These are phyloP conservation scores for Lagenaria siceraria DNA, from an alignment of 306 rosid species.

Conservation along the genomic window DNA sequence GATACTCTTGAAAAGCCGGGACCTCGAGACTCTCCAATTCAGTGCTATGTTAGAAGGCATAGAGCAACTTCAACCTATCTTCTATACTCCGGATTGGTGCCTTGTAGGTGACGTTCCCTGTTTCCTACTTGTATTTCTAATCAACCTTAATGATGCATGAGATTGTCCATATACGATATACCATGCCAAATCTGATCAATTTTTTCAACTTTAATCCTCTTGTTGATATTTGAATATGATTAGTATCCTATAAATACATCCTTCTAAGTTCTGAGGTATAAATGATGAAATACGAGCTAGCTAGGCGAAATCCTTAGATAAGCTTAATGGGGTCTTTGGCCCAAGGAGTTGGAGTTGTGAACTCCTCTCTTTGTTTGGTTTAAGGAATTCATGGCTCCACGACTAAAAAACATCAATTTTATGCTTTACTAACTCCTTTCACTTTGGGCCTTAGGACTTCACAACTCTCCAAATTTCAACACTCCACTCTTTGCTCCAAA, in stretches of 20 bases:
- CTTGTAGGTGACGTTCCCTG: slow-evolving; percentile 43
- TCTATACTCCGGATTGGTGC: slow-evolving; percentile 55
- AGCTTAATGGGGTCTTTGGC: neutral
- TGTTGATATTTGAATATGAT: neutral
- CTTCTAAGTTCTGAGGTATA: neutral
- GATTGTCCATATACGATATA: neutral
- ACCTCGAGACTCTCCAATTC: slow-evolving; percentile 63
- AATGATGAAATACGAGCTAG: neutral
- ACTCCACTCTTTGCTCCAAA: no score
- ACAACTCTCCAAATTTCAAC: no score
- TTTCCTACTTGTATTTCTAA: neutral
- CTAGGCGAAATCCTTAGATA: neutral
- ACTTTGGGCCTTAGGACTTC: no score
- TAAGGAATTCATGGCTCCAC: no score
- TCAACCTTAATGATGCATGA: neutral
- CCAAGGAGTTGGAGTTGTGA: no score
- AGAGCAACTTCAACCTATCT: slow-evolving; percentile 57
- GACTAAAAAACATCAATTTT: no score
- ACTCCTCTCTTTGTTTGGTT: no score
- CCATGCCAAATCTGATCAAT: neutral
- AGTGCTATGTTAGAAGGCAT: slow-evolving; percentile 72
- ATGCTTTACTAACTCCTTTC: no score
- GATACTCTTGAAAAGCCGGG: slow-evolving; percentile 51
- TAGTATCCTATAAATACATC: neutral
- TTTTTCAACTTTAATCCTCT: neutral